These are phyloP conservation scores for Venturia effusa DNA, from an alignment of 2,329 filamentous ascomycete species.

Conservation along the genomic window DNA sequence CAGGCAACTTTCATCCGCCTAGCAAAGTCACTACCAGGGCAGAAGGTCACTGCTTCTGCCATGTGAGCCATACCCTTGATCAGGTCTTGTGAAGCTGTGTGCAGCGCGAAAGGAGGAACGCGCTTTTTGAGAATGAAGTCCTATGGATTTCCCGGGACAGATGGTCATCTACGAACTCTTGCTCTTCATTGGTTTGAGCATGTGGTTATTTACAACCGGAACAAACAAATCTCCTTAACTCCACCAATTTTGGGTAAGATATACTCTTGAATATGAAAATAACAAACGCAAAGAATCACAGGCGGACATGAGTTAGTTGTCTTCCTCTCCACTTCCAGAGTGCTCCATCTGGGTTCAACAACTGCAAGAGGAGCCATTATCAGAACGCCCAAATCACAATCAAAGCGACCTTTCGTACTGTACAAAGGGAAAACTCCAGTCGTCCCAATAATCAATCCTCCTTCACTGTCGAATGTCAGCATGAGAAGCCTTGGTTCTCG, in stretches of 20 bases:
- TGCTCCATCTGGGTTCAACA: background rate
- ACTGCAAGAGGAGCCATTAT: background rate
- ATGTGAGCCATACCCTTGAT: background rate
- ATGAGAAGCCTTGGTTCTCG: background rate
- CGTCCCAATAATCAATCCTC: background rate
- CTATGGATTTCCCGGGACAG: background rate
- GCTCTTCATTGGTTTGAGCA: background rate
- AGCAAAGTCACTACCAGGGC: background rate
- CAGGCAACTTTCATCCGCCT: background rate
- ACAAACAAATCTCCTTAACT: background rate
- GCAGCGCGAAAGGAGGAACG: background rate
- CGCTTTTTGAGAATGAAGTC: background rate
- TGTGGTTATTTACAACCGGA: background rate
- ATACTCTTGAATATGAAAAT: background rate
- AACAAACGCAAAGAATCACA: background rate
- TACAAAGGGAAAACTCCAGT: background rate
- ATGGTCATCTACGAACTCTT: background rate
- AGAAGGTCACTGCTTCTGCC: background rate
- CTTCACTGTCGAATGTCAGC: background rate
- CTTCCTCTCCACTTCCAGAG: background rate
- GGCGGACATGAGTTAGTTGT: background rate
- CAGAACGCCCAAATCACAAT: conserved; percentile 2
- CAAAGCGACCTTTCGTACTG: conserved; percentile 3
- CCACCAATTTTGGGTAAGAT: conserved; percentile 2
- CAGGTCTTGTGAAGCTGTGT: background rate